These are phyloP conservation scores for Dendrobium nobile DNA, from an alignment of 106 monocot genomes.

Conservation along the genomic window DNA sequence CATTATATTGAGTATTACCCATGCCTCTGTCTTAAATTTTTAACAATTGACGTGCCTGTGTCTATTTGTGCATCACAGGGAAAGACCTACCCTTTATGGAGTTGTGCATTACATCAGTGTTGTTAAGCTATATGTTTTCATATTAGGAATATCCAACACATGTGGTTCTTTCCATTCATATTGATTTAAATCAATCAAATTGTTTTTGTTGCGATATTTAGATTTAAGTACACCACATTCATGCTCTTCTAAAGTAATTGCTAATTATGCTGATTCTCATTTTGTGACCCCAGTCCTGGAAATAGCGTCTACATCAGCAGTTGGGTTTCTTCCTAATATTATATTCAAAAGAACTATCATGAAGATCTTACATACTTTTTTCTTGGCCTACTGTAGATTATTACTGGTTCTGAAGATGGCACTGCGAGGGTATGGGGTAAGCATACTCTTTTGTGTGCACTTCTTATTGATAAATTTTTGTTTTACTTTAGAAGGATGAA, in stretches of 20 bases:
- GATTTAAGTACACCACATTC: not conserved
- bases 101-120: not conserved
- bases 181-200: not conserved
- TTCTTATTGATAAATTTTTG: not conserved
- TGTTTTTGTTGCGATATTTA: not conserved
- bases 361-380: not conserved
- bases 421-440: constrained; percentile 86
- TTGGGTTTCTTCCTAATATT: not conserved
- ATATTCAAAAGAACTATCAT: not conserved
- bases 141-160: not conserved
- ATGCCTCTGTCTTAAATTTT: too few relatives aligned
- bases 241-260: not conserved
- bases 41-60: too few relatives aligned
- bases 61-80: too few relatives aligned
- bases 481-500: not conserved
- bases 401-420: constrained; percentile 98
- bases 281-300: not conserved
- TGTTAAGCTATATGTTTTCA: not conserved
- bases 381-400: constrained; percentile 44
- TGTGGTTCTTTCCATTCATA: not conserved
- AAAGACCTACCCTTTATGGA: not conserved
- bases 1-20: too few relatives aligned
- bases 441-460: constrained; percentile 7
- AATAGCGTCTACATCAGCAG: not conserved
- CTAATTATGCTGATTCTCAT: not conserved